Evolutionary conservation across 2,329 filamentous ascomycete genomes (phyloP).

Genomic region (Diaporthe sp.): DNA sequence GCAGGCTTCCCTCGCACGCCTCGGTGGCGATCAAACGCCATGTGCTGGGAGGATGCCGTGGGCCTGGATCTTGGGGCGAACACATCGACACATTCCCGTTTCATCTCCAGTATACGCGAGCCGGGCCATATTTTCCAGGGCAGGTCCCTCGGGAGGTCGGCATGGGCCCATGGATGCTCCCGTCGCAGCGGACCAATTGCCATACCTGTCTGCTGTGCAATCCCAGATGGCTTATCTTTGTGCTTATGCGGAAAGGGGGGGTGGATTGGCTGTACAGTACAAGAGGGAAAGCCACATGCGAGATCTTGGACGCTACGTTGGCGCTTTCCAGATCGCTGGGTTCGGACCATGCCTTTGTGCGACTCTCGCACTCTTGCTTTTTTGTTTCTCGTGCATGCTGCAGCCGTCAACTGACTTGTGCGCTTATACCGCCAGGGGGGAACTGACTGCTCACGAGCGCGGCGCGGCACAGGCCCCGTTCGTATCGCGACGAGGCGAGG

Average conservation of each 20-base stretch:
- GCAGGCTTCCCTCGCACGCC: not conserved
- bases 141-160: not conserved
- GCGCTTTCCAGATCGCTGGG: slow-evolving; percentile 23
- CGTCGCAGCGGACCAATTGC: slow-evolving; percentile 18
- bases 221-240: not conserved
- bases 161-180: slow-evolving; percentile 10
- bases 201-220: not conserved
- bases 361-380: not conserved
- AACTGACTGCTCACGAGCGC: no score
- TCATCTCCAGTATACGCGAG: not conserved
- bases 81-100: slow-evolving; percentile 17
- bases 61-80: slow-evolving; percentile 24
- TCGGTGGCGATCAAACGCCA: slow-evolving; percentile 21
- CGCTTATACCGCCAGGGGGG: not conserved
- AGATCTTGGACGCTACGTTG: slow-evolving; percentile 28
- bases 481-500: not conserved
- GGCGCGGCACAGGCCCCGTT: not conserved
- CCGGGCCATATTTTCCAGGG: not conserved
- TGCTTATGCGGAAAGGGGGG: not conserved
- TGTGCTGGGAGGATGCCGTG: slow-evolving; percentile 17
- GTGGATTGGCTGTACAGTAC: not conserved
- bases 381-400: not conserved
- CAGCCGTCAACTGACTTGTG: slow-evolving; percentile 6
- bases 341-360: slow-evolving; percentile 15
- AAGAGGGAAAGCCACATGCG: not conserved